These are phyloP conservation scores for Adansonia madagascariensis DNA, from an alignment of 441 rosid genomes.

Conservation along the genomic window DNA sequence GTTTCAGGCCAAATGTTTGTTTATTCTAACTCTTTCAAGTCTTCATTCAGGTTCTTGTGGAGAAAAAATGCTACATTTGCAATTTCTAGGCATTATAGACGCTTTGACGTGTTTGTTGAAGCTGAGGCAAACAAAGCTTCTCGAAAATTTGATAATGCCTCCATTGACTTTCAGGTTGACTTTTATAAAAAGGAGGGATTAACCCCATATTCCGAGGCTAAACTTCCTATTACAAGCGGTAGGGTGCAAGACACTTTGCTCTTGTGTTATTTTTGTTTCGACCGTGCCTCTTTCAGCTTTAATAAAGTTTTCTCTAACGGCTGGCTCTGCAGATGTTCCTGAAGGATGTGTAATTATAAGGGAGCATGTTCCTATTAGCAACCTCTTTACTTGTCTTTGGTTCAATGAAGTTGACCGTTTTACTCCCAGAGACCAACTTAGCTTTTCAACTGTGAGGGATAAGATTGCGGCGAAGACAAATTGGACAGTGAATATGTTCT, in stretches of 20 bases:
- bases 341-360: conserved; percentile 96
- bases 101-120: conserved; percentile 80
- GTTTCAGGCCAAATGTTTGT: neutral
- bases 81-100: conserved; percentile 86
- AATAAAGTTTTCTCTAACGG: conserved; percentile 16
- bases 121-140: conserved; percentile 99
- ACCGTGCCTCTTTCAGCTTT: conserved; percentile 4
- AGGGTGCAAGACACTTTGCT: conserved; percentile 30
- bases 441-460: conserved; percentile 90
- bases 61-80: conserved; percentile 84
- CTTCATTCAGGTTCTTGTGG: conserved; percentile 79
- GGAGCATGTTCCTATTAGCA: conserved; percentile 92
- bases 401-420: conserved; percentile 93
- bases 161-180: conserved; percentile 85
- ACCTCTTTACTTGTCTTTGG: conserved; percentile 95
- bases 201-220: conserved; percentile 75
- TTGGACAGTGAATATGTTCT: conserved; percentile 92
- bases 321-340: conserved; percentile 82
- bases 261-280: conserved; percentile 2
- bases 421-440: conserved; percentile 93
- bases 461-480: conserved; percentile 71
- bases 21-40: neutral
- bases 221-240: conserved; percentile 94
- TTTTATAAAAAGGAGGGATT: conserved; percentile 90
- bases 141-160: conserved; percentile 79